Base-by-base conservation (phyloP, 139 green algal species). In the Nannochloris sp. region DNA sequence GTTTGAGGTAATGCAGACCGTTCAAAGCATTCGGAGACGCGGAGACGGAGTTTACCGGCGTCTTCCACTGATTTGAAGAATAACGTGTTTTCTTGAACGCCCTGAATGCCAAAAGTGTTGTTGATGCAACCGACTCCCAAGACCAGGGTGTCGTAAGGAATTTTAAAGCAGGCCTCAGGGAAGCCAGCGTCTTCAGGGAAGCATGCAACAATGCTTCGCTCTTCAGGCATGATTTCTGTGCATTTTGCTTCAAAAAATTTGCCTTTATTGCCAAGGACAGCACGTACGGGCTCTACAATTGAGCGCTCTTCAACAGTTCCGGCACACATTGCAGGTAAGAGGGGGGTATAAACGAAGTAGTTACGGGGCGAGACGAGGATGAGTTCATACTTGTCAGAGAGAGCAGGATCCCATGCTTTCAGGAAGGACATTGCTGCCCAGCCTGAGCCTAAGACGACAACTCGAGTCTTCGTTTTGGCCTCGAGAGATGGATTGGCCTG, bases 311-410 rank as follows among this genome's bases (percentile, higher is more conserved):
- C 91, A 54, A 94, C 83, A 4, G 90, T 95, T 3, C 92, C 92
- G 3, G 85, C 88, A 8, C 85, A 84, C 32, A 92, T 87, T 12
- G 88, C 86, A 2, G 92, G 92, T 65, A 98, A 81, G 44, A 98
- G 83, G 15, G 92, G 92, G 13, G 92, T 98, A 82, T 97, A 96
- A 23, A 98, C 80, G 69, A 98, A 97, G 83, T 96, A 97, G 76
- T 95, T 97, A 4, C 91, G 73, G 0, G 90, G 91, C 30, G 57
- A 73, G 30, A 83, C 60, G 25, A 83, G 24, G 4, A 55, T 42
- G 34, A 83, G 24, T 23, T 83, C 74, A 44, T 83, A 83, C 34
- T 56, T 58, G 9, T 53, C 64, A 3, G 60, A 39, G 4, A 67
- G 67, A 72, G 59, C 67, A 24, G 42, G 60, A 38, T 81, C 67